Evolutionary conservation across 768 basidiomycete species (phyloP).

Genomic region (Kwoniella botswanensis): DNA sequence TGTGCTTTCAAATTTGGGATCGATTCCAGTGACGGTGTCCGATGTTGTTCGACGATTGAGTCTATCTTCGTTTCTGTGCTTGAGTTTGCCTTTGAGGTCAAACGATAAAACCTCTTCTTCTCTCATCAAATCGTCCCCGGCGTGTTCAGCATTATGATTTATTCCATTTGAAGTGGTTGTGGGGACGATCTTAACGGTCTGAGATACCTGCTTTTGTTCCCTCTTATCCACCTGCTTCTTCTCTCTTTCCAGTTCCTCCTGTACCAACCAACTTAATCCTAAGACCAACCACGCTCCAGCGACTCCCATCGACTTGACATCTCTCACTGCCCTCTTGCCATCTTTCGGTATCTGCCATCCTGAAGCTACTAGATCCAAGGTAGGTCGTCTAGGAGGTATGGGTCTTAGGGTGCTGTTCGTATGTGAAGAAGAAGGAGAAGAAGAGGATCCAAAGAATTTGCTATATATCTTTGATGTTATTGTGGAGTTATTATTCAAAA

Average conservation of each 20-base stretch:
- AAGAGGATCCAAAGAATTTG: slow-evolving; percentile 10
- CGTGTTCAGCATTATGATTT: background rate
- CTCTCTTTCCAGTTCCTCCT: slow-evolving; percentile 28
- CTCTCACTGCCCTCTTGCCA: slow-evolving; percentile 46
- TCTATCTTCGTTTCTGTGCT: background rate
- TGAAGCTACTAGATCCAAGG: slow-evolving; percentile 27
- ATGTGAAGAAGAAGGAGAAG: background rate
- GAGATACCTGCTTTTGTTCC: background rate
- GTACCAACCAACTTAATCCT: slow-evolving; percentile 45
- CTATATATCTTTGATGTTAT: slow-evolving; percentile 3
- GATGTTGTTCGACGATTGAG: background rate
- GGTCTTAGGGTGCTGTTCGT: background rate
- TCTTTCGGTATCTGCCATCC: slow-evolving; percentile 48
- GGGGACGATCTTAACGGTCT: background rate
- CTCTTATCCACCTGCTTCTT: background rate
- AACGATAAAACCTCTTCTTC: slow-evolving; percentile 21
- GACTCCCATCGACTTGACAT: slow-evolving; percentile 47
- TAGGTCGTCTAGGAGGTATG: slow-evolving; percentile 9
- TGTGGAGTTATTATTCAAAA: background rate
- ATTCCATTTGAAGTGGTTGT: background rate
- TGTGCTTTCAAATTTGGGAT: background rate
- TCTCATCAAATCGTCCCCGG: background rate
- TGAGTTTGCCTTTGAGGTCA: slow-evolving; percentile 12
- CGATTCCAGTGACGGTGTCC: background rate
- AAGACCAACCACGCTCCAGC: slow-evolving; percentile 50